These are phyloP conservation scores for Alternaria sp. DNA, from an alignment of 2,329 filamentous ascomycete species.

Conservation along the genomic window DNA sequence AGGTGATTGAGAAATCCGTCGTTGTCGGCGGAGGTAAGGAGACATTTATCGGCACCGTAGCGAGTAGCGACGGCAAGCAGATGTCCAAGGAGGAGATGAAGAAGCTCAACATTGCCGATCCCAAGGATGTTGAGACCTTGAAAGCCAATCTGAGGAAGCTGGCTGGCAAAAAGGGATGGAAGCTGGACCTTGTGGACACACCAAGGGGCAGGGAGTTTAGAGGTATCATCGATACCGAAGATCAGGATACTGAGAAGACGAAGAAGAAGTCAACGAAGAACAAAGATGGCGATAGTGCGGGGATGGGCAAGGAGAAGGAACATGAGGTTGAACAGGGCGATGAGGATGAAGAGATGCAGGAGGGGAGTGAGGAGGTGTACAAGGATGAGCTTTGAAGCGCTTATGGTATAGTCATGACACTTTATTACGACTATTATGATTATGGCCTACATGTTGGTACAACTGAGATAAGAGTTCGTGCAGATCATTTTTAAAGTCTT, in stretches of 20 bases:
- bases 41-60: slow-evolving; percentile 58
- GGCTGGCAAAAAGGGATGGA: slow-evolving; percentile 77
- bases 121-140: slow-evolving; percentile 71
- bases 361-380: slow-evolving; percentile 51
- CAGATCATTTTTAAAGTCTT: not conserved
- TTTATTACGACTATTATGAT: not conserved
- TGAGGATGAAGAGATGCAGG: slow-evolving; percentile 31
- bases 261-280: slow-evolving; percentile 26
- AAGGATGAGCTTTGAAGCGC: slow-evolving; percentile 45
- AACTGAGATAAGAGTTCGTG: not conserved
- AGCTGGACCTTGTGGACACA: slow-evolving; percentile 77
- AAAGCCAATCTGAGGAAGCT: slow-evolving; percentile 70
- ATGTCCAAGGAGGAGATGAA: slow-evolving; percentile 72
- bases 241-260: slow-evolving; percentile 55
- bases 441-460: not conserved
- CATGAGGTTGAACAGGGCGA: slow-evolving; percentile 23
- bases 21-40: slow-evolving; percentile 60
- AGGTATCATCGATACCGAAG: slow-evolving; percentile 69
- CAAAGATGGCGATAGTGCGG: slow-evolving; percentile 46
- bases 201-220: slow-evolving; percentile 70
- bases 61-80: slow-evolving; percentile 66
- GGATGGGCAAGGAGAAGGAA: slow-evolving; percentile 47
- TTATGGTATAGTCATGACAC: not conserved
- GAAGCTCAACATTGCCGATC: slow-evolving; percentile 67
- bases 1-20: slow-evolving; percentile 61